These are phyloP conservation scores for Neurospora terricola DNA, from an alignment of 495 filamentous ascomycete genomes.

Conservation along the genomic window DNA sequence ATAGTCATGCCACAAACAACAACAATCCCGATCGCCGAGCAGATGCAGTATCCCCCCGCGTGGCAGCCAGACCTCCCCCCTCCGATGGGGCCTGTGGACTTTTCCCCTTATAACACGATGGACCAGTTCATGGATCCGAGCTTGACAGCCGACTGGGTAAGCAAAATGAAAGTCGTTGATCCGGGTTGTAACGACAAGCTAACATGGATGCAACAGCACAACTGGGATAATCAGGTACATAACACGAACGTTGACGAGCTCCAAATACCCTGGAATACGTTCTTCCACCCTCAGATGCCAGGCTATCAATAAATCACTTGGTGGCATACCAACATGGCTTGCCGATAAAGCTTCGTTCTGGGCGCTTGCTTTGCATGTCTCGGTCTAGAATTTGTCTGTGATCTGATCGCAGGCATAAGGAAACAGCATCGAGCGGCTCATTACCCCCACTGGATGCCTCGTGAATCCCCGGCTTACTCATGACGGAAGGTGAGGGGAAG, in stretches of 20 bases:
- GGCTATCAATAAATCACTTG: not conserved
- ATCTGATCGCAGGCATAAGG: not conserved
- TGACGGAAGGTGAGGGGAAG: not conserved
- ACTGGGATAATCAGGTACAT: conserved; percentile 18
- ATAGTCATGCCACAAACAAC: not conserved
- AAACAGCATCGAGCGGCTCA: not conserved
- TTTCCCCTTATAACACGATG: conserved; percentile 1
- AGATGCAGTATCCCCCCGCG: not conserved
- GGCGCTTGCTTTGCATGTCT: not conserved
- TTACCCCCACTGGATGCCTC: not conserved
- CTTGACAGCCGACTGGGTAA: conserved; percentile 16
- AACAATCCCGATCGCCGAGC: not conserved
- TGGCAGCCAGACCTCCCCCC: conserved; percentile 3
- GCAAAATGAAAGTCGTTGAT: not conserved
- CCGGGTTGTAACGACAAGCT: not conserved
- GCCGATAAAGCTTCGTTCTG: not conserved
- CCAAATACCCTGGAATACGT: conserved; percentile 15
- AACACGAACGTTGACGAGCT: conserved; percentile 6
- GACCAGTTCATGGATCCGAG: conserved; percentile 9
- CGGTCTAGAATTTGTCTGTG: not conserved
- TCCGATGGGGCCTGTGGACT: not conserved
- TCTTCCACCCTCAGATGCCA: conserved; percentile 8
- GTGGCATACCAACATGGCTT: not conserved
- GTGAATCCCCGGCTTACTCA: not conserved
- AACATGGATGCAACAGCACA: conserved; percentile 4